These are phyloP conservation scores for Trichosporon ovoides DNA, from an alignment of 1,284 basidiomycete genomes.

Conservation along the genomic window DNA sequence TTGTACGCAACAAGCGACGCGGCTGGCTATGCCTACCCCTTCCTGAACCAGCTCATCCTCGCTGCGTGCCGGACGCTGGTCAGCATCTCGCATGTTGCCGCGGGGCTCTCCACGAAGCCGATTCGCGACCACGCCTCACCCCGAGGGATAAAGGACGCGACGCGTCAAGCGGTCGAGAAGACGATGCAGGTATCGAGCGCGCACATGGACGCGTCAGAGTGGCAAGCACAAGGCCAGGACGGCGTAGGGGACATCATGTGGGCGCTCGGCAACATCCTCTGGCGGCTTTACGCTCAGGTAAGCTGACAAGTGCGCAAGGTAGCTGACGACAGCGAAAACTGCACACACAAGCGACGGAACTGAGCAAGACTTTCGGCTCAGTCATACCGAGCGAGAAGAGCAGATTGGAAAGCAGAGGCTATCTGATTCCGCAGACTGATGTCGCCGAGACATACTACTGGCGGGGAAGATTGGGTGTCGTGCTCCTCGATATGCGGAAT, in stretches of 20 bases:
- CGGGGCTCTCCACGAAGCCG: conserved; percentile 26
- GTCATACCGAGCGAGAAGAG: conserved; percentile 33
- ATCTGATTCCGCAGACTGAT: conserved; percentile 19
- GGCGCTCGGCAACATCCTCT: conserved; percentile 37
- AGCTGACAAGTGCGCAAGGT: neutral
- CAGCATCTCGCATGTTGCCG: conserved; percentile 20
- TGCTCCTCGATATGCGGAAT: conserved; percentile 34
- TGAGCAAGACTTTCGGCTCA: conserved; percentile 25
- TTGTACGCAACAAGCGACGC: conserved; percentile 26
- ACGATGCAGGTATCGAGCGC: conserved; percentile 31
- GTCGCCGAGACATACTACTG: conserved; percentile 43
- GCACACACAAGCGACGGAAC: conserved; percentile 38
- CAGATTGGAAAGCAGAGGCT: conserved; percentile 26
- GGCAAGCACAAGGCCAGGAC: conserved; percentile 12
- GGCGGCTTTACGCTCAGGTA: conserved; percentile 38
- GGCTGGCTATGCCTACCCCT: conserved; percentile 30
- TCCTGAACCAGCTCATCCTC: conserved; percentile 32
- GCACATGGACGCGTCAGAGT: conserved; percentile 22
- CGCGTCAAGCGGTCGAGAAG: conserved; percentile 38
- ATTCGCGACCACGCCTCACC: conserved; percentile 29
- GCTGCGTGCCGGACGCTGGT: conserved; percentile 10
- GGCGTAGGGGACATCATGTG: conserved; percentile 36
- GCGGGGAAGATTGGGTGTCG: conserved; percentile 37
- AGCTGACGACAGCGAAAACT: conserved; percentile 29
- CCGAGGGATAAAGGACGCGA: conserved; percentile 37